Conservation (phyloP, 371 early-diverging fungal genomes). For the Mortierella sp. region DNA sequence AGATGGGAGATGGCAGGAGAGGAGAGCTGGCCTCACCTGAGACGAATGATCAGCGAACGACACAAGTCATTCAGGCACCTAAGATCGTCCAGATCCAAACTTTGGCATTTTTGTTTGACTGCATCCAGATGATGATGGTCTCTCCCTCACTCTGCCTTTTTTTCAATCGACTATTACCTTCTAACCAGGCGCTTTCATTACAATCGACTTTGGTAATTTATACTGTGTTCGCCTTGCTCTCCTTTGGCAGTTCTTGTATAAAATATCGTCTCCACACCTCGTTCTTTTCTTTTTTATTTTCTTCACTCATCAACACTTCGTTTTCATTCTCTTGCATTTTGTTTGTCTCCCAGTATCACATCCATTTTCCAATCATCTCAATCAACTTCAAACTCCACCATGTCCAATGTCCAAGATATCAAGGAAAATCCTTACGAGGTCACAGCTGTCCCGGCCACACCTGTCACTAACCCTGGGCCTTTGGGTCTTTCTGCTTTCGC, state of each 20-base stretch:
- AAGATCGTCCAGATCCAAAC: no score
- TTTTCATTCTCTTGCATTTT: no score
- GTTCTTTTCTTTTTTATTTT: neutral
- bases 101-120: no score
- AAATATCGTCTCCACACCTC: neutral
- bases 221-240: no score
- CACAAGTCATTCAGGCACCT: neutral
- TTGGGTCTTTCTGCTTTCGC: slow-evolving; percentile 82
- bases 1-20: no score
- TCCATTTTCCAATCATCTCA: neutral
- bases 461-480: slow-evolving; percentile 73
- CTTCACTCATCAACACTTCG: neutral
- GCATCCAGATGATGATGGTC: no score
- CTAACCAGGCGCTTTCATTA: no score
- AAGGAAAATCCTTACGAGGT: slow-evolving; percentile 3
- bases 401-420: slow-evolving; percentile 11
- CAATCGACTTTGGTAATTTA: no score
- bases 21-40: no score
- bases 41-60: neutral
- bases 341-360: neutral
- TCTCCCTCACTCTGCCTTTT: no score
- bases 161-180: no score
- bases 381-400: neutral
- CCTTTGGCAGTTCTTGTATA: no score
- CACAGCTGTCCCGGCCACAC: slow-evolving; percentile 3